phyloP scores from a whole-genome alignment of 495 filamentous ascomycete species.

The Aspergillus olivimuriae region DNA sequence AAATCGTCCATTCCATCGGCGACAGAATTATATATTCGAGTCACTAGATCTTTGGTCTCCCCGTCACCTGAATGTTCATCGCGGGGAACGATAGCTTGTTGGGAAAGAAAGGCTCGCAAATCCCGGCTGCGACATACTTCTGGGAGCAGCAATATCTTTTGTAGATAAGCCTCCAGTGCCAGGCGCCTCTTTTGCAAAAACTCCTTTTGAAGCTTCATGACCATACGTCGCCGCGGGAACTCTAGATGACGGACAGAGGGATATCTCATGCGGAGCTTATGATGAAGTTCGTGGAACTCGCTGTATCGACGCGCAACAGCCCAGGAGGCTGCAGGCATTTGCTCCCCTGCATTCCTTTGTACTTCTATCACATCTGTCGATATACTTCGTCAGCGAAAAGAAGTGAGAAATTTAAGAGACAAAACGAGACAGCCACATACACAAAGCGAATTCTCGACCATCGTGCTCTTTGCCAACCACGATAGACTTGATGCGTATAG shows the following conservation, averaged over 20 bases:
- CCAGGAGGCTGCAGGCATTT: constrained; percentile 82
- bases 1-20: constrained; percentile 98
- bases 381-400: constrained; percentile 6
- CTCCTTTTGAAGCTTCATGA: constrained; percentile 93
- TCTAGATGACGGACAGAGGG: constrained; percentile 82
- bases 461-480: constrained; percentile 89
- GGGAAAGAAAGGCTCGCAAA: constrained; percentile 87
- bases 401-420: neutral
- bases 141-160: constrained; percentile 75
- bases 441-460: constrained; percentile 88
- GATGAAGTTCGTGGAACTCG: constrained; percentile 94
- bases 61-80: constrained; percentile 46
- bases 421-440: constrained; percentile 32
- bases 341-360: constrained; percentile 77
- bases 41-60: constrained; percentile 84
- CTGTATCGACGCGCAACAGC: constrained; percentile 79
- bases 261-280: constrained; percentile 76
- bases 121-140: constrained; percentile 93
- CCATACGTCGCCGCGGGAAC: constrained; percentile 84
- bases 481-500: constrained; percentile 81
- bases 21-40: constrained; percentile 90
- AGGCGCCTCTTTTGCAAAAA: constrained; percentile 84
- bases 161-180: constrained; percentile 79
- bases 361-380: constrained; percentile 81
- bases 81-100: constrained; percentile 64